These are phyloP conservation scores for Aegilops longissima DNA, from an alignment of 176 grass and related monocot species.

Conservation along the genomic window DNA sequence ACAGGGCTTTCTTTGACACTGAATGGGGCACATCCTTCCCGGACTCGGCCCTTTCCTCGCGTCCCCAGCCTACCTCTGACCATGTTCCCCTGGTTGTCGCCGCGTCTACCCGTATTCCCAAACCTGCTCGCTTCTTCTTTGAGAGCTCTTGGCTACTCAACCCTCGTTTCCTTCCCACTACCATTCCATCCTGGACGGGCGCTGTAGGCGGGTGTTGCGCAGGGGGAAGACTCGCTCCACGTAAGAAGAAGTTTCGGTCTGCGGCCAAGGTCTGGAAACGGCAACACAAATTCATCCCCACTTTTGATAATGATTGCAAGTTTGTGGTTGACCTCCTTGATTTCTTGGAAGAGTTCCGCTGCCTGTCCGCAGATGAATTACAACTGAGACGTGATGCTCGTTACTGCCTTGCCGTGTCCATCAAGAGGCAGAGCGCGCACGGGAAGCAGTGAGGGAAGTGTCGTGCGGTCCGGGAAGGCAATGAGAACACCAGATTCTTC, in stretches of 20 bases:
- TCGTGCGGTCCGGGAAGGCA: background rate
- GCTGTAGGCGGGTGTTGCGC: no score
- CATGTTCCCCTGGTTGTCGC: background rate
- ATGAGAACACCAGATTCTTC: background rate
- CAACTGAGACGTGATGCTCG: background rate
- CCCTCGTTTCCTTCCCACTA: background rate
- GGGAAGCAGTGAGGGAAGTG: background rate
- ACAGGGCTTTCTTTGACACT: no score
- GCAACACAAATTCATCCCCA: background rate
- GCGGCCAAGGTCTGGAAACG: background rate
- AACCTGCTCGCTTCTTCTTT: background rate
- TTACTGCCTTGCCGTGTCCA: rapidly evolving
- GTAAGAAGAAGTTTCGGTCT: background rate
- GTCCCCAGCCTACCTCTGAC: background rate
- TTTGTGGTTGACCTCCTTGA: no score
- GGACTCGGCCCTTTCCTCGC: background rate
- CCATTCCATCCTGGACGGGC: no score
- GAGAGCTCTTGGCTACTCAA: background rate
- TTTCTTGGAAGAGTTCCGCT: background rate
- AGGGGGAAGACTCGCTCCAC: background rate
- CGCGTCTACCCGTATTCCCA: background rate
- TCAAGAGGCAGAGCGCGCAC: rapidly evolving
- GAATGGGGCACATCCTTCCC: background rate
- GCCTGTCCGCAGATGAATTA: rapidly evolving
- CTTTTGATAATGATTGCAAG: no score